Conservation (phyloP, 306 rosid species). For the Citrullus mucosospermus region DNA sequence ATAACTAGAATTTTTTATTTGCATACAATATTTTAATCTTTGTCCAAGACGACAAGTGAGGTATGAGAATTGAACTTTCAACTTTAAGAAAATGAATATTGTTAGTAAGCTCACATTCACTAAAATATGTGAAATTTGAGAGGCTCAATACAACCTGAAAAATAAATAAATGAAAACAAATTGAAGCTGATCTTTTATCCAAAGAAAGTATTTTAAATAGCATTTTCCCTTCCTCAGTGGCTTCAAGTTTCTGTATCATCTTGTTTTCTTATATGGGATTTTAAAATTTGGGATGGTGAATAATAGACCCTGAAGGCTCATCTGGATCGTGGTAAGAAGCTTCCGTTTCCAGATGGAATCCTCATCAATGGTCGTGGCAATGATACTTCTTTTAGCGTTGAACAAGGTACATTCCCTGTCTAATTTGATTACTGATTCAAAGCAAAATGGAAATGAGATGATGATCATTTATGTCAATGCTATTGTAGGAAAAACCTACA, state of each 20-base stretch:
- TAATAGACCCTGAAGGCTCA: slow-evolving; percentile 47
- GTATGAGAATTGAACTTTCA: too few species aligned
- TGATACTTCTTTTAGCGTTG: slow-evolving; percentile 47
- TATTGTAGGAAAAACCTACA: slow-evolving; percentile 75
- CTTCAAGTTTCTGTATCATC: too few species aligned
- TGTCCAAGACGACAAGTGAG: too few species aligned
- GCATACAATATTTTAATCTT: too few species aligned
- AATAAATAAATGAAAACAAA: too few species aligned
- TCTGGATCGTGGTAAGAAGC: slow-evolving; percentile 70
- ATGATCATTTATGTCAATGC: neutral
- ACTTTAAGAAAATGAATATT: too few species aligned
- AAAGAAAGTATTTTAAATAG: neutral
- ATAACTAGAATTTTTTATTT: too few species aligned
- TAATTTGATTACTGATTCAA: neutral
- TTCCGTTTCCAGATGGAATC: slow-evolving; percentile 79
- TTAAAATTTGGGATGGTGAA: neutral
- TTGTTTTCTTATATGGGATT: neutral
- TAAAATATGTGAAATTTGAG: neutral
- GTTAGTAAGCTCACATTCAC: too few species aligned
- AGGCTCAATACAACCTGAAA: neutral
- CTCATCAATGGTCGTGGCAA: slow-evolving; percentile 92
- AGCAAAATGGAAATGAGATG: neutral
- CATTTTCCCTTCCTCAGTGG: neutral
- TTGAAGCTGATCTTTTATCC: too few species aligned
- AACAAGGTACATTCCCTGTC: slow-evolving; percentile 47